Percentiles rank a stretch among this genome's conserved stretches.
Conservation (phyloP, 192 early-diverging fungal genomes). For the Coemansia umbellata region DNA sequence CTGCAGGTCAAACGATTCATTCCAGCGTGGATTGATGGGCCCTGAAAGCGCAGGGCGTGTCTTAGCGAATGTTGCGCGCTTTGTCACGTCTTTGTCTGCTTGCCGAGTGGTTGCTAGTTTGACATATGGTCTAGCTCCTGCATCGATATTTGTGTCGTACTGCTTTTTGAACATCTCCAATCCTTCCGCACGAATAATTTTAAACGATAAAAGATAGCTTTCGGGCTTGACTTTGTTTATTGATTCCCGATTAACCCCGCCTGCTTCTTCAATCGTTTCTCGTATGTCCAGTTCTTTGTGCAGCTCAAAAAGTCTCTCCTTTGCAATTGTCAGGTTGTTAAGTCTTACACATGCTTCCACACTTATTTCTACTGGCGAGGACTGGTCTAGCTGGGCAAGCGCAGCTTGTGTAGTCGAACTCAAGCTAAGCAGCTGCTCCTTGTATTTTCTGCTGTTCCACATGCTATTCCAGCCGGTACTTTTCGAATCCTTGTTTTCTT, state of each 20-base stretch:
- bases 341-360: constrained; percentile 45
- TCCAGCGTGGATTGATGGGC: constrained; percentile 71
- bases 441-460: constrained; percentile 49
- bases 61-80: constrained; percentile 58
- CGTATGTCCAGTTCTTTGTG: constrained; percentile 41
- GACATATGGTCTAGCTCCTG: constrained; percentile 57
- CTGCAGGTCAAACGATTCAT: constrained; percentile 69
- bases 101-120: constrained; percentile 51
- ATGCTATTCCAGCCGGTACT: constrained; percentile 37
- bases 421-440: constrained; percentile 36
- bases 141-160: constrained; percentile 29
- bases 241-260: constrained; percentile 40
- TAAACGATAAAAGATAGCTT: constrained; percentile 61
- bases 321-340: constrained; percentile 45
- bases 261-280: constrained; percentile 28
- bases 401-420: constrained; percentile 30
- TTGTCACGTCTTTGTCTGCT: constrained; percentile 44
- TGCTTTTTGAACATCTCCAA: constrained; percentile 61
- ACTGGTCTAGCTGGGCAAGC: constrained; percentile 40
- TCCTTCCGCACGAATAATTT: constrained; percentile 65
- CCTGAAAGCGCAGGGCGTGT: constrained; percentile 42
- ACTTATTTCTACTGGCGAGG: constrained; percentile 23
- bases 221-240: constrained; percentile 8
- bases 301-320: constrained; percentile 42
- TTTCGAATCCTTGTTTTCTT: constrained; percentile 11